Percentiles rank a stretch among this genome's conserved stretches.
These are phyloP conservation scores for Agaricus subrufescens DNA, from an alignment of 768 basidiomycete genomes.

Conservation along the genomic window DNA sequence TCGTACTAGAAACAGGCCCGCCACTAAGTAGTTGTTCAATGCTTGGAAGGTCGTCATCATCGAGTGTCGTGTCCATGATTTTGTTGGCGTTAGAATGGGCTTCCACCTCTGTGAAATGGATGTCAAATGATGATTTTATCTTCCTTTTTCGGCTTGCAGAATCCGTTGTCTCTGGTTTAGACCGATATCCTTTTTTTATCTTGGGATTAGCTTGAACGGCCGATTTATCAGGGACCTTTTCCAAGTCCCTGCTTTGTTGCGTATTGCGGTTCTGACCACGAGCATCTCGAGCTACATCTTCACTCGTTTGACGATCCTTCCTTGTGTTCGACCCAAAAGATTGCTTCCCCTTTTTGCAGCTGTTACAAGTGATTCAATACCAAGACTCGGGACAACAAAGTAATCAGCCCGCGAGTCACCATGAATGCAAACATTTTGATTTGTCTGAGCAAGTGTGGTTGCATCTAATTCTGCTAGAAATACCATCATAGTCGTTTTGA, in stretches of 20 bases:
- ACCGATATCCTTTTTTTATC: conserved; percentile 33
- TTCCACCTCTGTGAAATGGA: conserved; percentile 43
- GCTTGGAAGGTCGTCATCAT: conserved; percentile 42
- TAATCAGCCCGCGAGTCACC: conserved; percentile 36
- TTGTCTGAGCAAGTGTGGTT: conserved; percentile 82
- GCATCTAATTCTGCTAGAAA: conserved; percentile 43
- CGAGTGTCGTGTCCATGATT: conserved; percentile 21
- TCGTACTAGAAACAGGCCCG: not conserved
- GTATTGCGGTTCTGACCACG: conserved; percentile 17
- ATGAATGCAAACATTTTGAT: conserved; percentile 66
- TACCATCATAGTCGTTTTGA: not conserved
- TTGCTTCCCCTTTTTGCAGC: conserved; percentile 69
- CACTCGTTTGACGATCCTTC: conserved; percentile 5
- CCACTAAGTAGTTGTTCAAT: conserved; percentile 9
- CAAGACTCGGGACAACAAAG: not conserved
- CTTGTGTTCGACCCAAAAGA: not conserved
- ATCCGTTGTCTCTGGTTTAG: conserved; percentile 35
- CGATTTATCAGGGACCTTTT: conserved; percentile 37
- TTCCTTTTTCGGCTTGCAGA: conserved; percentile 15
- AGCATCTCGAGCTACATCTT: conserved; percentile 4
- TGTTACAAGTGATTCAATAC: conserved; percentile 20
- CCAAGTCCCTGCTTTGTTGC: conserved; percentile 33
- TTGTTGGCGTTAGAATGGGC: conserved; percentile 18
- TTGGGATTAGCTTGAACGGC: conserved; percentile 34
- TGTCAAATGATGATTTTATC: conserved; percentile 39